Evolutionary conservation across 129 eudicot genomes (phyloP), one percentile per base, ranked within the genome.

Genomic region (Flaveria robusta): DNA sequence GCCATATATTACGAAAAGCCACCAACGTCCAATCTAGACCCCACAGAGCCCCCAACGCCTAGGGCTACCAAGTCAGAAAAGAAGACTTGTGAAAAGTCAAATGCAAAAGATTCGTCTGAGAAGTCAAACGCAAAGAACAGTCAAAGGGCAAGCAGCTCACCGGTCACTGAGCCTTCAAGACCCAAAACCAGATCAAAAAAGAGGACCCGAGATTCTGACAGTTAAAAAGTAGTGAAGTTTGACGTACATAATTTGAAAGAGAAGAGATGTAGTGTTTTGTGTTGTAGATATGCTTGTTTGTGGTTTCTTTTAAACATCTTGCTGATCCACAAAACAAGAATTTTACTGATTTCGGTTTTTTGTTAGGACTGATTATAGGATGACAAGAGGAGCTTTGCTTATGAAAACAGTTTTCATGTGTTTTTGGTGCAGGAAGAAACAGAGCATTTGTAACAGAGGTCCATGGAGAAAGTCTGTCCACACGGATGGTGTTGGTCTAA

Each of bases 1-100:
- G 85, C 95, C 83, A 85, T 91, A 67, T 34, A 70, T 51, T 91
- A 91, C 70, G 91, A 84, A 60, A 84, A 76, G 54, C 76, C 78
- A 23, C 54, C 66, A 50, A 26, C 81, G 13, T 24, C 76, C 18
- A 77, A n/a, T 58, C 58, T 81, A 13, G 79, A 80, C 64, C 60
- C 45, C 42, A 20, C 79, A 66, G 79, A 80, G 31, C 70, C 84
- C 20, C 18, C 16, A 7, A 80, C 84, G 16, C 84, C 84, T 37
- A 80, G 66, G 68, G 49, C 60, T 62, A 47, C 72, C 19, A 79
- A 50, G 72, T 72, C 78, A 22, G 84, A 80, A 34, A 80, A 80
- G 84, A 80, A 80, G 65, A 74, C 79, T 5, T 66, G 55, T 4
- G 84, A 74, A 45, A 80, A 74, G 84, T 56, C 84, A 43, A 66